phyloP scores from a whole-genome alignment of 257 asterid species.

The Parsonsia alboflavescens region DNA sequence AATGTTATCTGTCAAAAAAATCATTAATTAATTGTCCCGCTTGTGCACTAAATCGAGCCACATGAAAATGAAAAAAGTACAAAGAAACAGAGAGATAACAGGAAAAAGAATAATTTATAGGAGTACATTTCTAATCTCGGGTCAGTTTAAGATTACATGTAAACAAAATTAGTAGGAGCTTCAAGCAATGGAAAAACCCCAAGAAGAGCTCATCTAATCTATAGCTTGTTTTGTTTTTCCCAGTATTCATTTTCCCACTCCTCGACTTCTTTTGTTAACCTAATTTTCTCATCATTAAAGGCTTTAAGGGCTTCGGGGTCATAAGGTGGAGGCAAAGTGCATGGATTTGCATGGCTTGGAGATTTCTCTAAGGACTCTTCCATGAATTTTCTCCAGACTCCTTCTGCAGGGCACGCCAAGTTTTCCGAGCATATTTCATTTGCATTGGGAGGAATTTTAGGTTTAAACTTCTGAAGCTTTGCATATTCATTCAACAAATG shows the following conservation, averaged over 20 bases:
- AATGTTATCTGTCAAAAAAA: no score
- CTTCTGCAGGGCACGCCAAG: conserved; percentile 49
- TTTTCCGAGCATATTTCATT: conserved; percentile 61
- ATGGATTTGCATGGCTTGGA: conserved; percentile 55
- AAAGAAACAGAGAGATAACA: no score
- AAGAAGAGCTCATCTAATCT: conserved; percentile 13
- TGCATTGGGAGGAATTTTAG: conserved; percentile 51
- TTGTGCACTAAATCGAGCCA: no score
- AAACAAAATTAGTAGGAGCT: not conserved
- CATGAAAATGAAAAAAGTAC: no score
- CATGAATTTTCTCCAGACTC: conserved; percentile 58
- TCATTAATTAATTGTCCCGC: no score
- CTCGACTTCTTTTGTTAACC: conserved; percentile 54
- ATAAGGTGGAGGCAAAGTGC: conserved; percentile 69
- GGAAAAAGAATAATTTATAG: no score
- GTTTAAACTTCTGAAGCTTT: conserved; percentile 62
- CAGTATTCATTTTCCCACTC: conserved; percentile 64
- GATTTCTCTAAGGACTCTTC: conserved; percentile 61
- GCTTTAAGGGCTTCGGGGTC: conserved; percentile 38
- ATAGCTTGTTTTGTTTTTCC: conserved; percentile 35
- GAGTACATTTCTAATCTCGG: no score
- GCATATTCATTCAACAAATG: conserved; percentile 69
- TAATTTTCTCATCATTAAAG: conserved; percentile 36
- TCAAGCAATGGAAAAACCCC: not conserved
- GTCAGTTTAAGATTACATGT: not conserved